Base-by-base conservation (phyloP, 177 flowering plant species). In the Vitis hybrid region DNA sequence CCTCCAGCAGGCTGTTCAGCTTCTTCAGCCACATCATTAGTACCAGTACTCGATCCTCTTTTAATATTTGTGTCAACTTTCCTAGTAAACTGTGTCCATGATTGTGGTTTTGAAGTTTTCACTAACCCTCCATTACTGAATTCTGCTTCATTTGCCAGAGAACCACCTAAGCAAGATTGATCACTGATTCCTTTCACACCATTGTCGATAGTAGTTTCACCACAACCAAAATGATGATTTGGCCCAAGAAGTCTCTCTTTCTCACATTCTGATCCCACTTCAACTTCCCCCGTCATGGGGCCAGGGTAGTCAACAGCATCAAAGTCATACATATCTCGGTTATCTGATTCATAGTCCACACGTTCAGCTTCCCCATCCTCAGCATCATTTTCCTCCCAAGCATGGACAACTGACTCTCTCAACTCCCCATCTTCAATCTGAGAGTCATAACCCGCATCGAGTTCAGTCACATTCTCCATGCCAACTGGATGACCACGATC, bases 341-440 rank as follows among this genome's bases (percentile, higher is more conserved):
- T 77, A 72, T 85, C 89, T 64, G 88, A 84, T 19, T 80, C 95
- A 78, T 90, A 89, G 68, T 90, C 92, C 64, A 88, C 88, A 62
- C 74, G 83, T 71, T 90, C 94, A 66, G 76, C 69, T 76, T 91
- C 93, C 59, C 74, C 79, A 56, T 83, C 86, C 58, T 85, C 89
- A 70, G 56, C 76, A 4, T 76, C 84, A 68, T 79, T 79, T 3
- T 82, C 87, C 59, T 83, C 90, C 88, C 85, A 86, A 33, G 44
- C 59, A 68, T 66, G 81, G 38, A 59, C 66, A 68, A 73, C 64
- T 1, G 84, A 56, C 70, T 86, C 92, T 76, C 95, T 85, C 67
- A 92, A 68, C 67, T 92, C 97, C 15, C 97, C 95, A 82, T 92
- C 97, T 72, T 90, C 97, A 61, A 80, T 84, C 76, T 89, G 87